Evolutionary conservation across 2,329 filamentous ascomycete genomes (phyloP), one percentile per base, ranked within the genome.

Genomic region (Phaeomoniella chlamydospora): DNA sequence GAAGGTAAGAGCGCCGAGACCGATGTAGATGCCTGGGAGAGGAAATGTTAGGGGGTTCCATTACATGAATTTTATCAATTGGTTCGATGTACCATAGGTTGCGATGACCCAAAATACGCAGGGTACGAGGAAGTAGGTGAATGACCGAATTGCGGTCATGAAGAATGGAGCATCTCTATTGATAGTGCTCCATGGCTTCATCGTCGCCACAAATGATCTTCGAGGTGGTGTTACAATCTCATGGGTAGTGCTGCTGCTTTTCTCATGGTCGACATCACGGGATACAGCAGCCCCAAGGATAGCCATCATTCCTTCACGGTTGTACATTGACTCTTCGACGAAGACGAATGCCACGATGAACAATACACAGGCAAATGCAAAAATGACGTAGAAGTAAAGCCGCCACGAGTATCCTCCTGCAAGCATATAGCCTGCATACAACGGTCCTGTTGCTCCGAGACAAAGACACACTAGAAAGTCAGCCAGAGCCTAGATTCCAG

Each of bases 381-480:
- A 61, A 41, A 68, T 64, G 37, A 75, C 70, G 47, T 74, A 74
- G 57, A 75, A 76, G 55, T 70, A 76, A 0, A 75, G 61, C 12
- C 67, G 58, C 70, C 71, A 76, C 4, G 69, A 72, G 45, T 70
- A 66, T 6, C 68, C 67, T 1, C 61, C 70, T 1, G 64, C 61
- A 4, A 76, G 63, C 70, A 76, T 75, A 49, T 74, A 75, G 10
- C 71, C 70, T 1, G 72, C 69, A 34, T 70, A 73, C 1, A 76
- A 54, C 0, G 72, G 69, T 1, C 70, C 69, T 0, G 67, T 68
- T 0, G 68, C 56, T 3, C 70, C 70, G 30, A 75, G 61, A 34
- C 63, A 66, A 15, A 73, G 64, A 62, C 31, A 12, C 6, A 26
- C 16, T 43, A 17, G 39, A 43, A 30, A 42, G 15, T 4, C 18